phyloP scores from a whole-genome alignment of 2,329 filamentous ascomycete species.

The Geoglossum cookeanum region DNA sequence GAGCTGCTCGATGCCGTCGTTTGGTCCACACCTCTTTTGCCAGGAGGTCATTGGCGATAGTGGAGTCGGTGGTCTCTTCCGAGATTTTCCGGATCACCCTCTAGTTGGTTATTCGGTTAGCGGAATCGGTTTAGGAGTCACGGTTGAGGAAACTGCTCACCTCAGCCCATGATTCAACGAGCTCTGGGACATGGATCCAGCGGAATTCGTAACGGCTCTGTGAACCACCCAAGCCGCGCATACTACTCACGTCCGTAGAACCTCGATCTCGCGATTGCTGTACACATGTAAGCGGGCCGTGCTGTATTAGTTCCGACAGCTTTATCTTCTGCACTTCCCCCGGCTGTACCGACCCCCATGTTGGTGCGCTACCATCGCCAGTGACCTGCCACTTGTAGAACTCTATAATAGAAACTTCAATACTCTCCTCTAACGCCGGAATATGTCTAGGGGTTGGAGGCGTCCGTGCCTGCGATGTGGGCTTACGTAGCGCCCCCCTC shows the following conservation, averaged over 20 bases:
- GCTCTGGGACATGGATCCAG: background rate
- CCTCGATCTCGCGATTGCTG: background rate
- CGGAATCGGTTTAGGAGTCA: background rate
- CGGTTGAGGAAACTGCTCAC: background rate
- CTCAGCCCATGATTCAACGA: background rate
- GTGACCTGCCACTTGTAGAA: background rate
- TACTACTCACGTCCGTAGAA: background rate
- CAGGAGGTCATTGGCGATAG: background rate
- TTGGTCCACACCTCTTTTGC: background rate
- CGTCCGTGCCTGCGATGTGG: background rate
- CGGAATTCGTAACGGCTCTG: background rate
- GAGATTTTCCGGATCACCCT: background rate
- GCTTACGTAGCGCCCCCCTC: background rate
- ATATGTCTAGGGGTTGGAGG: background rate
- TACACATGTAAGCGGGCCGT: background rate
- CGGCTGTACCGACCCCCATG: background rate
- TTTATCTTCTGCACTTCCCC: background rate
- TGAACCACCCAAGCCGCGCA: background rate
- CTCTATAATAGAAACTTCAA: background rate
- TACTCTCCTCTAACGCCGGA: background rate
- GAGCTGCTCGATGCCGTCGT: background rate
- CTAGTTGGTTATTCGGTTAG: background rate
- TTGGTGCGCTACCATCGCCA: background rate
- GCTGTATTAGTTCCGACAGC: background rate
- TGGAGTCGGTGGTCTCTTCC: background rate